Evolutionary conservation across 2,329 filamentous ascomycete genomes (phyloP), one percentile per base, ranked within the genome.

Genomic region (Colletotrichum camelliae): DNA sequence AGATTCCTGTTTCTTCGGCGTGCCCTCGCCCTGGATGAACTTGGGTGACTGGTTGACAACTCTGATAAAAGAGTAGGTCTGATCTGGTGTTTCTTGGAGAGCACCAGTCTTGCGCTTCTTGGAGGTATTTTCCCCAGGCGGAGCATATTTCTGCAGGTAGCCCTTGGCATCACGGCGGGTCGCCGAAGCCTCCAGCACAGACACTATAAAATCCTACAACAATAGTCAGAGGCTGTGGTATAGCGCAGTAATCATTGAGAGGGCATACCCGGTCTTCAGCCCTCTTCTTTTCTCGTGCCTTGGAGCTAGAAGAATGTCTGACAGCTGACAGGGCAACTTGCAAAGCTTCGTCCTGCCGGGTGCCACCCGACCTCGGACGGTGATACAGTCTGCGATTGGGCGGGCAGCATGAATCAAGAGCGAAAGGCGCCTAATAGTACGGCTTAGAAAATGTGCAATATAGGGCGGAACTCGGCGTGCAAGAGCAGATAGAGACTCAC

Each of bases 121-220:
- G 60, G 37, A 43, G 5, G 18, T 39, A n/a, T 27, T 66, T 33
- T 76, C 72, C 33, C 72, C 74, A 18, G 55, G 66, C 27, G 75
- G 81, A 78, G 79, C 93, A 83, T 98, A 98, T 77, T 95, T 96
- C 79, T 97, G 94, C 18, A 99, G 89, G 82, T 98, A 99, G 48
- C 95, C 93, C 84, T 94, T 96, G 64, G 96, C 96, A 86, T 99
- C 97, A 80, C 97, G 93, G 85, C 96, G 98, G 0, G 96, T 98
- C 7, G 96, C 94, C 13, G 96, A 95, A 21, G 96, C 95, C 81
- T 95, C 95, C 37, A 99, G 88, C 5, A 98, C 91, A 18, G 95
- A 96, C 37, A 97, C 89, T 80, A 98, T 93, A 80, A 98, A 94
- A 81, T 98, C 95, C 93, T 96, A 78, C 15, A 43, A 9, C 48